Base-by-base conservation (phyloP, 768 basidiomycete genomes). In the Obba rivulosa region DNA sequence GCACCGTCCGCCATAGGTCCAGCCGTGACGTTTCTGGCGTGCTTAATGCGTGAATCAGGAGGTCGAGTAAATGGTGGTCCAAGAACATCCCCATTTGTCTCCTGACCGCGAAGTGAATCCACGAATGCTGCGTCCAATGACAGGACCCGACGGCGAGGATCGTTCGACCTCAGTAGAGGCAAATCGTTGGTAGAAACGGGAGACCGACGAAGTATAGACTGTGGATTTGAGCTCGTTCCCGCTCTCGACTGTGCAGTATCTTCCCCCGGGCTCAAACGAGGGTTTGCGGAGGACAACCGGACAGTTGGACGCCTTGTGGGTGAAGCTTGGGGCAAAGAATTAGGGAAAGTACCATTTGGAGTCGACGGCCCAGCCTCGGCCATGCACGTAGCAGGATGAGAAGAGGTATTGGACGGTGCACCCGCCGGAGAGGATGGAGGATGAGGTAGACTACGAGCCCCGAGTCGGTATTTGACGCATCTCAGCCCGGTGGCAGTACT, bases 231-330 rank as follows among this genome's bases (percentile, higher is more conserved):
- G 36, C 48, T 57, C 8, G 40, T 52, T 38, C 31, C 42, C 34
- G 20, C 46, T 48, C 23, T 41, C 40, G n/a, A 45, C 41, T 4
- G 24, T 34, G n/a, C 13, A 31, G 5, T 31, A 7, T 31, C 28
- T 34, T 41, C 28, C 18, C n/a, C 48, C 4, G 24, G 14, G 22
- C 40, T 46, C 16, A 43, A 38, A 31, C 48, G 34, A 10, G 24
- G 48, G 38, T 55, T 57, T 24, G 52, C 57, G 18, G 44, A 47
- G 1, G 70, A 65, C 40, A 75, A 66, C 13, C 56, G 69, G 45
- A 69, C 65, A 41, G 60, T 70, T 45, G 64, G 53, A 10, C 49
- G 55, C 21, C 46, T 51, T 54, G 57, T 34, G 39, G 44, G 22
- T 34, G 42, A n/a, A 49, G 49, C 42, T 44, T 22, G 16, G 55